Evolutionary conservation across 768 basidiomycete genomes (phyloP).

Genomic region (Lactarius sanguifluus): DNA sequence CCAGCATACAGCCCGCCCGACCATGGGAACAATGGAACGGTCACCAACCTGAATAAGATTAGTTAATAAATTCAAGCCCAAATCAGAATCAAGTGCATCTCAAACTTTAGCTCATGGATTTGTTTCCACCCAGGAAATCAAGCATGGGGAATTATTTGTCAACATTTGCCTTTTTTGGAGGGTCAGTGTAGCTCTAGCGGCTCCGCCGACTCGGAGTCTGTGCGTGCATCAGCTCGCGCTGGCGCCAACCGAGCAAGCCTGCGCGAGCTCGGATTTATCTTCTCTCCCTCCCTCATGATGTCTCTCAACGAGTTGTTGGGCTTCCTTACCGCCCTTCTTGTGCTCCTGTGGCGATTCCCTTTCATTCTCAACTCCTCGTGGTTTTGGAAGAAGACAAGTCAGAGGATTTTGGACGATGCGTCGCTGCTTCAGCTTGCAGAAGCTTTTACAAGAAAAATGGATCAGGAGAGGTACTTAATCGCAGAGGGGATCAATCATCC

Average conservation of each 20-base stretch:
- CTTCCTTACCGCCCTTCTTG: constrained; percentile 9
- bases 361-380: constrained; percentile 4
- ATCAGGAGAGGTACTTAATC: constrained; percentile 10
- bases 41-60: too few relatives aligned
- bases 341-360: constrained; percentile 3
- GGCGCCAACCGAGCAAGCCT: constrained; percentile 18
- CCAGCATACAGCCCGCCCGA: too few relatives aligned
- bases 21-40: too few relatives aligned
- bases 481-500: constrained; percentile 12
- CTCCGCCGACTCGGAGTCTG: background rate
- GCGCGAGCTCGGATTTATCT: constrained; percentile 13
- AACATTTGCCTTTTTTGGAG: background rate
- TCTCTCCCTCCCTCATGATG: background rate
- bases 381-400: constrained; percentile 8
- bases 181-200: too few relatives aligned
- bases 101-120: too few relatives aligned
- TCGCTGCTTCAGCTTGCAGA: constrained; percentile 24
- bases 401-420: constrained; percentile 1
- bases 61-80: too few relatives aligned
- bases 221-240: constrained; percentile 9
- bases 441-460: constrained; percentile 17
- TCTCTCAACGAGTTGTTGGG: background rate
- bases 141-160: background rate
- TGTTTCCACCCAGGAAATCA: too few relatives aligned
- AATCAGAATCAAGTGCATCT: too few relatives aligned